Evolutionary conservation across 2,329 filamentous ascomycete species (phyloP).

Genomic region (Penicillium digitatum): DNA sequence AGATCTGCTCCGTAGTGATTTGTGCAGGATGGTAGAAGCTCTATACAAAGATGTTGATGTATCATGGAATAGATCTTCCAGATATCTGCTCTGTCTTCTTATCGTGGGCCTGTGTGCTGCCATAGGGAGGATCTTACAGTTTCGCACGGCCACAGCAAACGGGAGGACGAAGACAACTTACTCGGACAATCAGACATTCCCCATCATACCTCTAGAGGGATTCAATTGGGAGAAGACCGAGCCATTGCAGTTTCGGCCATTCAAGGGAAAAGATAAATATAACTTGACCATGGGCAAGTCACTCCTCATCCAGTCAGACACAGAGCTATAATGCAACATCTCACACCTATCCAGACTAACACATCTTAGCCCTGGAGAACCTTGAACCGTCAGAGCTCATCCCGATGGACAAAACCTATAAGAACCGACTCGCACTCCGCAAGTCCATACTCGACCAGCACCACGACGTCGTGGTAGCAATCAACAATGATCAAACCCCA

Average conservation of each 20-base stretch:
- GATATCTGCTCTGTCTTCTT: not conserved
- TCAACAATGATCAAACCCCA: constrained; percentile 32
- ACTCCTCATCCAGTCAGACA: not conserved
- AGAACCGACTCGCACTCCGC: constrained; percentile 50
- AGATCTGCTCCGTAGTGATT: not conserved
- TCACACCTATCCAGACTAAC: constrained; percentile 5
- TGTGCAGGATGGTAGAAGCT: not conserved
- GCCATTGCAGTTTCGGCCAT: constrained; percentile 54
- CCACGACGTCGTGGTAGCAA: constrained; percentile 38
- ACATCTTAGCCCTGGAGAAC: constrained; percentile 49
- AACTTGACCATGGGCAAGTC: constrained; percentile 60
- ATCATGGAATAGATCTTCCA: not conserved
- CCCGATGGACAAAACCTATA: constrained; percentile 58
- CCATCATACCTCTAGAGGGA: constrained; percentile 42
- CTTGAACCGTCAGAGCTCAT: constrained; percentile 53
- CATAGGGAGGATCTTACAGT: not conserved
- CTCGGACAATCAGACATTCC: constrained; percentile 19
- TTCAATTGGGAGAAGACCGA: constrained; percentile 52
- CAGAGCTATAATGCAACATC: not conserved
- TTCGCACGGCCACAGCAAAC: not conserved
- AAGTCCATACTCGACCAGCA: constrained; percentile 46
- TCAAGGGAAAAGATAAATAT: constrained; percentile 59
- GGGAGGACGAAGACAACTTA: not conserved
- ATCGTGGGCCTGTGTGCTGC: constrained; percentile 5
- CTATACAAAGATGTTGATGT: not conserved